A percentile compares a stretch with the other conserved stretches of the same genome.
These are phyloP conservation scores for Aspergillus indologenus DNA, from an alignment of 495 filamentous ascomycete species.

Conservation along the genomic window DNA sequence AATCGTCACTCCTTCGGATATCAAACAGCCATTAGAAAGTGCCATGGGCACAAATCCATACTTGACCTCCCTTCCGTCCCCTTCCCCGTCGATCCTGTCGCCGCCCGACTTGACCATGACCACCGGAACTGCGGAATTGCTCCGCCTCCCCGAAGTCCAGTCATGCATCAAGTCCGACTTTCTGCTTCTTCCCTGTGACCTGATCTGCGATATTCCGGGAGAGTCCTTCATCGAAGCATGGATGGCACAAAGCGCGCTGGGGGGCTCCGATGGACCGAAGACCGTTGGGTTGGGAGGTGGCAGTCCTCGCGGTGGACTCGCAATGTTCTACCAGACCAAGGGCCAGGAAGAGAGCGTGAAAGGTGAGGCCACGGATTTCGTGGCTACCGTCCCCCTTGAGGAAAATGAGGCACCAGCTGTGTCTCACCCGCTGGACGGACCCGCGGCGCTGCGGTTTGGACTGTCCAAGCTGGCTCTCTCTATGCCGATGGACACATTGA, in stretches of 20 bases:
- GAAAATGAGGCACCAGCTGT: constrained; percentile 46
- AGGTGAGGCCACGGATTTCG: constrained; percentile 87
- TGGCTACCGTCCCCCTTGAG: constrained; percentile 66
- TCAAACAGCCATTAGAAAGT: constrained; percentile 64
- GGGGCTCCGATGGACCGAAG: constrained; percentile 38
- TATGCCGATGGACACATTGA: constrained; percentile 79
- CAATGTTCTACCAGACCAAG: constrained; percentile 86
- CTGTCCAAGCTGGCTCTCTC: constrained; percentile 68
- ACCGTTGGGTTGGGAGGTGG: constrained; percentile 46
- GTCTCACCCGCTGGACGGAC: constrained; percentile 45
- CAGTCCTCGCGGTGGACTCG: constrained; percentile 70
- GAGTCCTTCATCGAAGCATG: constrained; percentile 81
- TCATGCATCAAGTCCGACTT: constrained; percentile 76
- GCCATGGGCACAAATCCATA: constrained; percentile 84
- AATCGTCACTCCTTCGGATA: constrained; percentile 76
- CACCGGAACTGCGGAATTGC: constrained; percentile 85
- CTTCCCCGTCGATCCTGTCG: constrained; percentile 70
- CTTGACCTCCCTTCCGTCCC: constrained; percentile 74
- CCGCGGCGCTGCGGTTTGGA: constrained; percentile 58
- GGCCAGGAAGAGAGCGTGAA: constrained; percentile 68
- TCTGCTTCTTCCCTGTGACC: constrained; percentile 86
- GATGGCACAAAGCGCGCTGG: constrained; percentile 78
- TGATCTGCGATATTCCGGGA: constrained; percentile 86
- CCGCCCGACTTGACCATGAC: constrained; percentile 69
- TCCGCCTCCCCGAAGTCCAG: constrained; percentile 73